Base-by-base conservation (phyloP, 371 early-diverging fungal species). In the Circinella umbellata region DNA sequence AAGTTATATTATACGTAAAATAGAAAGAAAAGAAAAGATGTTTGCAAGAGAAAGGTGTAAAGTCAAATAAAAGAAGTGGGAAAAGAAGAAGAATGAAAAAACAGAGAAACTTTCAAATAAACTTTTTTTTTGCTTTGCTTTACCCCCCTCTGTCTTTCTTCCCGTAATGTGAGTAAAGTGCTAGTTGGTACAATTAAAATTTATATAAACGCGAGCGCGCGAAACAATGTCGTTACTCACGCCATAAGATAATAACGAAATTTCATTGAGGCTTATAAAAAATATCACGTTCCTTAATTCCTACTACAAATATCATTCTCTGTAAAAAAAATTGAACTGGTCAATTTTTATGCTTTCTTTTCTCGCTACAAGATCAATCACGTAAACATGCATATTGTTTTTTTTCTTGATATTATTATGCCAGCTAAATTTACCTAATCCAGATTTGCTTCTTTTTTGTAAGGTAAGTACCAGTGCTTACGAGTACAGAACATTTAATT, bases 201-300 rank as follows among this genome's bases (percentile, higher is more conserved):
- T 27, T 27, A 27, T 27, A 27, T 27, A 27, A 1, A 47, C 9
- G 47, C 47, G 54, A 20, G 57, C 57, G 57, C 57, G 34, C 57
- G 20, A 13, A 18, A 57, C 27, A 7, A 57, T 11, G 57, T 18
- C 57, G 57, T 57, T 42, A 34, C 57, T 57, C 57, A 57, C 57
- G 57, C 57, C 57, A 57, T 57, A n/a, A 57, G 5, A 57, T 57
- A 57, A 14, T 6, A 42, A 42, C 11, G 42, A 57, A 9, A 18
- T 57, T 57, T 57, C 34, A 18, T 57, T 57, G 57, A 57, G 57
- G 57, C 57, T 57, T 20, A 57, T 57, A 27, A 57, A 57, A 57
- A 57, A 57, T 14, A 57, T 57, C 57, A 57, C 57, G 57, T 57
- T 57, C 57, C 57, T 27, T 57, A 57, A 27, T 27, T 57, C 27